A percentile compares a stretch with the other conserved stretches of the same genome.
Evolutionary conservation across 148 eudicot genomes (phyloP).

Genomic region (Cornus controversa): DNA sequence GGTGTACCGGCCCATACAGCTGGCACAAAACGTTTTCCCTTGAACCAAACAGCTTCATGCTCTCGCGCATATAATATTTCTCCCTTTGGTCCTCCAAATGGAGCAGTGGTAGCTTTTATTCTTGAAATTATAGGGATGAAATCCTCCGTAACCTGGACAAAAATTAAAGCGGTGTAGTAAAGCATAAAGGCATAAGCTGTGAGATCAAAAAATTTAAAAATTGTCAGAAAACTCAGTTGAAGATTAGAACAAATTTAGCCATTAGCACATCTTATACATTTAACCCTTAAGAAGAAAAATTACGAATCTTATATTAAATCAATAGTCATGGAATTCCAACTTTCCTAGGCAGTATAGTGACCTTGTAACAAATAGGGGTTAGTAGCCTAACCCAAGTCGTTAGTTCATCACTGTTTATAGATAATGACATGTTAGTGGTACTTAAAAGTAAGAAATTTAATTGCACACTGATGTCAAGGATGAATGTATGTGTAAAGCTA

Average conservation of each 20-base stretch:
- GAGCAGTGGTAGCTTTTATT: conserved; percentile 72
- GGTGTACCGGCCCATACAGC: conserved; percentile 85
- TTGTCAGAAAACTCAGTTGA: not conserved
- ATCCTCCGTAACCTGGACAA: conserved; percentile 74
- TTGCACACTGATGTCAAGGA: not conserved
- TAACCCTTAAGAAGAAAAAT: too few relatives aligned
- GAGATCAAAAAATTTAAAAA: not conserved
- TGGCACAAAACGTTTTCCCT: conserved; percentile 85
- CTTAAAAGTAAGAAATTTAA: not conserved
- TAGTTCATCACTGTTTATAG: not conserved
- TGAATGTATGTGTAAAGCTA: not conserved
- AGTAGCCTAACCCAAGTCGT: too few relatives aligned
- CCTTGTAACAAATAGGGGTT: not conserved
- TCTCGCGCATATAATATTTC: conserved; percentile 91
- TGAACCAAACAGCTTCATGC: conserved; percentile 96
- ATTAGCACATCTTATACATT: not conserved
- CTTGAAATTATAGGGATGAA: conserved; percentile 83
- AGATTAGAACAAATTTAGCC: not conserved
- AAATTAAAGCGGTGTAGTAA: not conserved
- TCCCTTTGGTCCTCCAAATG: conserved; percentile 86
- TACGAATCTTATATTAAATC: too few relatives aligned
- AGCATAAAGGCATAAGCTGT: conserved; percentile 4
- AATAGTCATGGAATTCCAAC: not conserved
- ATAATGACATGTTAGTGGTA: not conserved
- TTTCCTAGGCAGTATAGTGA: not conserved